Evolutionary conservation across 805 yeast species (phyloP).

Genomic region (Kockiozyma suomiensis): DNA sequence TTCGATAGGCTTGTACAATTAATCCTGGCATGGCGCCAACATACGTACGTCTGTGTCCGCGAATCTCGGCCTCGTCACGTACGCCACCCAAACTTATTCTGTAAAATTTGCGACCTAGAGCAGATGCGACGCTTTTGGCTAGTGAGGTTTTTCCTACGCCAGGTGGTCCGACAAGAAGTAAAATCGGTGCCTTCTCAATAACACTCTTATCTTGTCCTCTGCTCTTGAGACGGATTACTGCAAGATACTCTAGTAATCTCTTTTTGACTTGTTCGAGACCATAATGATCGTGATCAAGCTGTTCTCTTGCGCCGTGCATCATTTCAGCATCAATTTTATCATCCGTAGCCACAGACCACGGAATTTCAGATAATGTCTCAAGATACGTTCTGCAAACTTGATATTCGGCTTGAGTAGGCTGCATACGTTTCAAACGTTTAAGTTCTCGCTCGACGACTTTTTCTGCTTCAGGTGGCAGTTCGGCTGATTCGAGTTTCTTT

Average conservation of each 20-base stretch:
- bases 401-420: slow-evolving; percentile 47
- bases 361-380: slow-evolving; percentile 47
- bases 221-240: slow-evolving; percentile 65
- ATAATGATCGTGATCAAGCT: slow-evolving; percentile 74
- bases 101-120: slow-evolving; percentile 74
- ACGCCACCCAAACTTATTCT: slow-evolving; percentile 85
- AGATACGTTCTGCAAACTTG: slow-evolving; percentile 48
- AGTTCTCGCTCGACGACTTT: slow-evolving; percentile 45
- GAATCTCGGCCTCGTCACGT: slow-evolving; percentile 82
- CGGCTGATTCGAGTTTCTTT: slow-evolving; percentile 35
- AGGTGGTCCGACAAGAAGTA: slow-evolving; percentile 86
- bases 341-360: slow-evolving; percentile 42
- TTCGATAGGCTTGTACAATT: slow-evolving; percentile 72
- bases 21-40: slow-evolving; percentile 93
- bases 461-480: slow-evolving; percentile 37
- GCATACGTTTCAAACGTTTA: slow-evolving; percentile 45
- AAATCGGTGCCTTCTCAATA: slow-evolving; percentile 60
- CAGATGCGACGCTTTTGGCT: slow-evolving; percentile 76
- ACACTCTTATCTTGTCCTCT: slow-evolving; percentile 25
- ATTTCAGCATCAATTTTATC: slow-evolving; percentile 43
- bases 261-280: slow-evolving; percentile 75
- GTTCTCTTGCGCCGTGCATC: slow-evolving; percentile 54
- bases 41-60: slow-evolving; percentile 89
- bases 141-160: slow-evolving; percentile 91
- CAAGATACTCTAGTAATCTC: slow-evolving; percentile 75